phyloP scores from a whole-genome alignment of 1,284 basidiomycete species.

The Golubevia pallescens region DNA sequence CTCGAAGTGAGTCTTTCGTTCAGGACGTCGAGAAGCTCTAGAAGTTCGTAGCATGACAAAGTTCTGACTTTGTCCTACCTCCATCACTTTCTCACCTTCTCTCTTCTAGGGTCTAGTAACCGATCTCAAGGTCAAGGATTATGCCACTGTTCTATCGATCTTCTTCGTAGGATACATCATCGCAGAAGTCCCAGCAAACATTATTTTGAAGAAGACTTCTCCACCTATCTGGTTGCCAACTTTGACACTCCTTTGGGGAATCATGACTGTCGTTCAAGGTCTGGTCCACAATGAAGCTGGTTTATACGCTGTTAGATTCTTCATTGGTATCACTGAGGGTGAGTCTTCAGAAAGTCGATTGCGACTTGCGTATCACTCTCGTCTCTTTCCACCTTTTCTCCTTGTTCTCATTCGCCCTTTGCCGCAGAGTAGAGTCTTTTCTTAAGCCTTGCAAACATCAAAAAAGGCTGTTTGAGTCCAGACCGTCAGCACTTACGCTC shows the following conservation, averaged over 20 bases:
- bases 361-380: constrained; percentile 69
- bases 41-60: background rate
- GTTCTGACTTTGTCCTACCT: background rate
- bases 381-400: background rate
- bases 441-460: too few species aligned
- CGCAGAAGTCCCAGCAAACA: constrained; percentile 37
- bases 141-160: constrained; percentile 25
- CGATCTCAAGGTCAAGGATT: constrained; percentile 33
- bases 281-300: constrained; percentile 71
- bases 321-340: constrained; percentile 60
- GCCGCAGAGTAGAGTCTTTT: too few species aligned
- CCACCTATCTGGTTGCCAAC: constrained; percentile 72
- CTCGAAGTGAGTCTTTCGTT: constrained; percentile 11
- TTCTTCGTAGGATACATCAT: constrained; percentile 44
- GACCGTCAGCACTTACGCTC: too few species aligned
- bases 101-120: constrained; percentile 20
- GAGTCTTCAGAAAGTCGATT: background rate
- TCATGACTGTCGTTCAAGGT: constrained; percentile 71
- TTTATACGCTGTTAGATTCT: constrained; percentile 70
- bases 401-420: too few species aligned
- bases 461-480: too few species aligned
- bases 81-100: background rate
- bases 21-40: background rate
- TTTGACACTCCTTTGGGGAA: constrained; percentile 71
- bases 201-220: constrained; percentile 69